Percentiles rank a stretch among this genome's conserved stretches.
Evolutionary conservation across 352 stramenopile genomes (phyloP).

Genomic region (Plasmopara halstedii): DNA sequence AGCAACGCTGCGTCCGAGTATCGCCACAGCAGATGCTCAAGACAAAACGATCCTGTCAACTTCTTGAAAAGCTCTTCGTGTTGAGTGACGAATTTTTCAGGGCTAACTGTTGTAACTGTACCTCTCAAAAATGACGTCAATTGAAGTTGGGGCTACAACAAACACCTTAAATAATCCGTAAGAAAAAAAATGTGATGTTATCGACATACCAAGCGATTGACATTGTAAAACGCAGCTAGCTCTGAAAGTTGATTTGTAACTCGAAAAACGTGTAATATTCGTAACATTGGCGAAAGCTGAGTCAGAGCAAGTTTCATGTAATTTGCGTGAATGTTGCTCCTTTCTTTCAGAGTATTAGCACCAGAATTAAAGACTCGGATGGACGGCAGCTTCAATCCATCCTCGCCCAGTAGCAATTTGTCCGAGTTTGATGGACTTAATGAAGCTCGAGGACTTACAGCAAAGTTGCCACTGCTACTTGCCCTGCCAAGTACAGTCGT

Average conservation of each 20-base stretch:
- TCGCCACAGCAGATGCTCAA: slow-evolving; percentile 65
- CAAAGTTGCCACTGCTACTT: slow-evolving; percentile 9
- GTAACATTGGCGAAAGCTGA: slow-evolving; percentile 60
- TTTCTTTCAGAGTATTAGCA: slow-evolving; percentile 44
- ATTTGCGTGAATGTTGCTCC: slow-evolving; percentile 52
- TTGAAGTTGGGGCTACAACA: slow-evolving; percentile 58
- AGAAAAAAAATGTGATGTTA: not conserved
- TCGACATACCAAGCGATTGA: slow-evolving; percentile 52
- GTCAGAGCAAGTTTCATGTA: slow-evolving; percentile 64
- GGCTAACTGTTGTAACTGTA: slow-evolving; percentile 60
- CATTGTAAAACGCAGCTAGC: slow-evolving; percentile 69
- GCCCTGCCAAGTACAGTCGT: slow-evolving; percentile 5
- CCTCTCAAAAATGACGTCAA: slow-evolving; percentile 62
- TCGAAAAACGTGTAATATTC: slow-evolving; percentile 65
- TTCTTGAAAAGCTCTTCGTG: slow-evolving; percentile 80
- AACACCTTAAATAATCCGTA: not conserved
- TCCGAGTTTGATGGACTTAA: slow-evolving; percentile 11
- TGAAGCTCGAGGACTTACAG: slow-evolving; percentile 18
- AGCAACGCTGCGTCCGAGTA: slow-evolving; percentile 65
- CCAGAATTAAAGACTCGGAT: slow-evolving; percentile 69
- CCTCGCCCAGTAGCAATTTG: slow-evolving; percentile 20
- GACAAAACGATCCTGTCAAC: slow-evolving; percentile 59
- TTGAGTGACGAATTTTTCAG: slow-evolving; percentile 63
- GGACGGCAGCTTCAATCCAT: slow-evolving; percentile 43
- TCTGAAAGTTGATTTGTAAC: slow-evolving; percentile 68